These are phyloP conservation scores for Tulasnella sp. DNA, from an alignment of 768 basidiomycete species.

Conservation along the genomic window DNA sequence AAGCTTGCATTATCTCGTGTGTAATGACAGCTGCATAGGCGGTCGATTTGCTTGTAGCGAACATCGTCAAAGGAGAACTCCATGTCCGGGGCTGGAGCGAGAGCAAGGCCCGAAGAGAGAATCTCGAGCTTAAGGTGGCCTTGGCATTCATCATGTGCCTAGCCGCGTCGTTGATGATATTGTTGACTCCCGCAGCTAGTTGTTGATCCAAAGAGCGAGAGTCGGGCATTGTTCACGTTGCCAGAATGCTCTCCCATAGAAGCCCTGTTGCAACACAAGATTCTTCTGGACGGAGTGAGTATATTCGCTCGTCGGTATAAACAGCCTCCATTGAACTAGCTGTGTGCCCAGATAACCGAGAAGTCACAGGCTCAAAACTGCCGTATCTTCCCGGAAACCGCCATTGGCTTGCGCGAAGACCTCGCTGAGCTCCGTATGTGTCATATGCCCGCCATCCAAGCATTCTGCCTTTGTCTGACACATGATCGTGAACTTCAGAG, in stretches of 20 bases:
- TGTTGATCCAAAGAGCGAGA: neutral
- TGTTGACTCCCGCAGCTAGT: neutral
- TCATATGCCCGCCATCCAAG: neutral
- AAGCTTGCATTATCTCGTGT: neutral
- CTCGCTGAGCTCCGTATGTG: neutral
- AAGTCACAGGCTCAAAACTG: conserved; percentile 6
- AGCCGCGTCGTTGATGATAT: neutral
- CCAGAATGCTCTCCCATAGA: neutral
- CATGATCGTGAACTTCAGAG: neutral
- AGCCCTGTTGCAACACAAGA: neutral
- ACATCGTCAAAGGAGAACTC: conserved; percentile 16
- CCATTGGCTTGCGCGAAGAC: neutral
- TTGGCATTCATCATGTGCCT: neutral
- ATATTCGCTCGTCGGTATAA: neutral
- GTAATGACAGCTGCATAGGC: neutral
- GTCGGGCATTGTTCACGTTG: neutral
- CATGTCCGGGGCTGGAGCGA: conserved; percentile 19
- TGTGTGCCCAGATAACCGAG: conserved; percentile 13
- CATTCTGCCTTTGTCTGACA: neutral
- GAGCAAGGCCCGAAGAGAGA: neutral
- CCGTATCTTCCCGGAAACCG: conserved; percentile 1
- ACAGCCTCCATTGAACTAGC: neutral
- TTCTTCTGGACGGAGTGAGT: conserved; percentile 8
- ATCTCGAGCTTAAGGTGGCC: conserved; percentile 10
- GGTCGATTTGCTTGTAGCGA: neutral